phyloP scores from a whole-genome alignment of 805 yeast species.

The Saccharomycopsis fibuligera region DNA sequence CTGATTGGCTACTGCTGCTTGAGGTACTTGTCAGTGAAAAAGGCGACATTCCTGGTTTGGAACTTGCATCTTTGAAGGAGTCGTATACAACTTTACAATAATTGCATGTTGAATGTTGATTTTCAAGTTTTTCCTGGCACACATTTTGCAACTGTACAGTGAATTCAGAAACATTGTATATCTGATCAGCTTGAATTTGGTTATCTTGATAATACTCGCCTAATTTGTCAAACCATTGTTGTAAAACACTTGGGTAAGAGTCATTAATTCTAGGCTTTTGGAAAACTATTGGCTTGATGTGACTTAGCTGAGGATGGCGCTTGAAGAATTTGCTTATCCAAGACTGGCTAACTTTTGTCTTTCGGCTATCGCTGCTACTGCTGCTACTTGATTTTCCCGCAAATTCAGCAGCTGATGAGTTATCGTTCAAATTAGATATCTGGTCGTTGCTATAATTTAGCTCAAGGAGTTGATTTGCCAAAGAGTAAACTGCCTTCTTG shows the following conservation, averaged over 20 bases:
- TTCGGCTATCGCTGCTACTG: background rate
- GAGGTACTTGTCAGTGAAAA: background rate
- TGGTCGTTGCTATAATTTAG: background rate
- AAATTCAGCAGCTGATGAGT: background rate
- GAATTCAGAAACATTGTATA: conserved; percentile 11
- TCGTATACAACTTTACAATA: conserved; percentile 9
- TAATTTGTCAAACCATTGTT: conserved; percentile 12
- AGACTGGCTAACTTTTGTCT: conserved; percentile 10
- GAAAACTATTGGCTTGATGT: conserved; percentile 16
- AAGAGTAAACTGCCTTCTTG: conserved; percentile 12
- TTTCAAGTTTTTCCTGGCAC: background rate
- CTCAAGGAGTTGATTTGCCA: conserved; percentile 16
- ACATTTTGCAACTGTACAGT: background rate
- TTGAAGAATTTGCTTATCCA: conserved; percentile 20
- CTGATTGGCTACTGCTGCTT: background rate
- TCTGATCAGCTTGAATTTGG: conserved; percentile 3
- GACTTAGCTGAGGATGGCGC: conserved; percentile 14
- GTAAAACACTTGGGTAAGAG: conserved; percentile 2
- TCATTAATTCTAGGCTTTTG: conserved; percentile 18
- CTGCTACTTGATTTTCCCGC: background rate
- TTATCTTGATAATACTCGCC: background rate
- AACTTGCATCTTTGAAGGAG: conserved; percentile 5
- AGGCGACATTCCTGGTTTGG: background rate
- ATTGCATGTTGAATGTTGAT: background rate
- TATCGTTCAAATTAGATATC: background rate